Base-by-base conservation (phyloP, 2,329 filamentous ascomycete species). In the Hyphodiscus sp. region DNA sequence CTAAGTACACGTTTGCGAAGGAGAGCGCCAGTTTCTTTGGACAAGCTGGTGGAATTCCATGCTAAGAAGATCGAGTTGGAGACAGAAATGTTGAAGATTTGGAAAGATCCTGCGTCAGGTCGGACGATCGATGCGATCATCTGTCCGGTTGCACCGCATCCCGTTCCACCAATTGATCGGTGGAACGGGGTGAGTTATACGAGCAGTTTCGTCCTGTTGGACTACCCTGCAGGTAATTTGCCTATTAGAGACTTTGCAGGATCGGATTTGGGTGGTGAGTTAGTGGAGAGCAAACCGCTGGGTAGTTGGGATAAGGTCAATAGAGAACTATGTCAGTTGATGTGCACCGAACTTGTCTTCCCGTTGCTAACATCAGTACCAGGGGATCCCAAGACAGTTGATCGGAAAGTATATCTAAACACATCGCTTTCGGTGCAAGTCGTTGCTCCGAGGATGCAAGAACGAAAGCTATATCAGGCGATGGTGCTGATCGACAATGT, bases 121-220 rank as follows among this genome's bases (percentile, higher is more conserved):
- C 64, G 65, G 45, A 66, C 64, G 3, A 69, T 86, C 8, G 83
- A 86, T 69, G 80, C 81, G 0, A 76, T 87, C 49, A 76, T 87
- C 52, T 81, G 77, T 57, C 83, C 83, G 0, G 72, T 85, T 0
- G 82, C 82, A 15, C 81, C 82, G 1, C 83, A 87, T 65, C 80
- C 83, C 0, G 76, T 83, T 0, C 80, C 82, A 1, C 73, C 76
- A 10, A 76, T 83, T 51, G 83, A 87, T 68, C 71, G 75, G 1
- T 86, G 81, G 68, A 83, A 84, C 64, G 77, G 76, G 0, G 77
- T 81, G 0, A 78, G 81, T 53, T 86, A 86, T 63, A 85, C 82
- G 0, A 78, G 74, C 20, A 75, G 73, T 1, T 85, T 82, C 61
- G 81, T 85, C 9, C 61, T 86, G 51, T 66, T 86, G 20, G 83